Evolutionary conservation across 2,329 filamentous ascomycete species (phyloP), one percentile per base, ranked within the genome.

Genomic region (Diaporthe amygdali): DNA sequence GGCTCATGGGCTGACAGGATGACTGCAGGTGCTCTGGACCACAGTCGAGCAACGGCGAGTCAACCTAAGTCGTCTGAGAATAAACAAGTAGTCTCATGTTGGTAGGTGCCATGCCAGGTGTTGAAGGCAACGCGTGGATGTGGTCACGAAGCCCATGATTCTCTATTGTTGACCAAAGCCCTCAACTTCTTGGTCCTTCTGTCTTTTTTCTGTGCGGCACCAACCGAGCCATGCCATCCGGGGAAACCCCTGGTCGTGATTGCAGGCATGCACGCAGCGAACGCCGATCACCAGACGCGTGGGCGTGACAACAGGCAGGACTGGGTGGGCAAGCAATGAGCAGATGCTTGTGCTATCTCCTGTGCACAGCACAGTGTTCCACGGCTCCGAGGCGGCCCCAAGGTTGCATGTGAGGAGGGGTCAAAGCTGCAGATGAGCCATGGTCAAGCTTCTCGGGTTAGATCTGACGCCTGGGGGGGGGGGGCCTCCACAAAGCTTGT

Each of bases 401-500:
- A 47, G 56, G 56, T 47, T 47, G 6, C 56, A 34, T 63, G 39
- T 27, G 34, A 5, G 39, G 20, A 25, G 56, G 25, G 25, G 56
- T 20, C 39, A 17, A 30, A 61, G 55, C 55, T 30, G 37, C 8
- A 61, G 37, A 25, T 22, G 54, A 59, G 37, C 39, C 22, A 63
- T 20, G 41, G 59, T 47, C 59, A 47, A 63, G 59, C 41, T 41
- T 37, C 30, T 27, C 59, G 59, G 56, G 59, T 41, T 41, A 47
- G 41, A 47, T 47, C 59, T 63, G 27, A 22, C 25, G 27, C 27
- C 27, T 37, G 32, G 8, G n/a, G n/a, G n/a, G n/a, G n/a, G n/a
- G n/a, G n/a, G 41, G 30, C 59, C 59, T 63, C 59, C 59, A 63
- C 59, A 63, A 63, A 63, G 59, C 59, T 63, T 63, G 7, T 63